These are phyloP conservation scores for Paramecium pentaurelia DNA, from an alignment of 73 alveolate species.

Conservation along the genomic window DNA sequence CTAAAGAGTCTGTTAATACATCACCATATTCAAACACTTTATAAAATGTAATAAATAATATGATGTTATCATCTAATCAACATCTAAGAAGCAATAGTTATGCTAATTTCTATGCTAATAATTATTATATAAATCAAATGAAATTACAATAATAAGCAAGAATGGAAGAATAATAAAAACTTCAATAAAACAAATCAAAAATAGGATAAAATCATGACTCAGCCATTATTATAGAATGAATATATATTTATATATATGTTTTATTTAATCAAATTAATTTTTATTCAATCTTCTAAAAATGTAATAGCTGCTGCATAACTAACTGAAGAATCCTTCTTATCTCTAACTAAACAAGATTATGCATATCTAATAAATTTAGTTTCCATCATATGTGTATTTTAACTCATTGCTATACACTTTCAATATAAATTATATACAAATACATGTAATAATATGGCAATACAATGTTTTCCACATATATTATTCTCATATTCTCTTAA, in stretches of 20 bases:
- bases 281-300: slow-evolving; percentile 41
- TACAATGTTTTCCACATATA: slow-evolving; percentile 56
- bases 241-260: not conserved
- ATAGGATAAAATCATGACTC: slow-evolving; percentile 9
- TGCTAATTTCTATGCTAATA: not conserved
- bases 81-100: not conserved
- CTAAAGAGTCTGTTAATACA: not conserved
- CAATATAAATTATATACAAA: not conserved
- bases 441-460: slow-evolving; percentile 44
- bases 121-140: not conserved
- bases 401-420: not conserved
- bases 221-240: slow-evolving; percentile 6
- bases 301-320: slow-evolving; percentile 62
- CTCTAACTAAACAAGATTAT: slow-evolving; percentile 56
- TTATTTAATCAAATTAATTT: not conserved
- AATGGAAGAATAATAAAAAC: not conserved
- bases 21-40: not conserved
- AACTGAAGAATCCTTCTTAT: slow-evolving; percentile 59
- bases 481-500: slow-evolving; percentile 55
- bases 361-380: slow-evolving; percentile 60
- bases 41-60: not conserved
- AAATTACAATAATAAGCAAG: not conserved
- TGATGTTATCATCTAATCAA: not conserved
- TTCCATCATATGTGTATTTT: slow-evolving; percentile 36
- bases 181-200: not conserved